phyloP scores from a whole-genome alignment of 108 stramenopile species.

The Nitzschia palea region DNA sequence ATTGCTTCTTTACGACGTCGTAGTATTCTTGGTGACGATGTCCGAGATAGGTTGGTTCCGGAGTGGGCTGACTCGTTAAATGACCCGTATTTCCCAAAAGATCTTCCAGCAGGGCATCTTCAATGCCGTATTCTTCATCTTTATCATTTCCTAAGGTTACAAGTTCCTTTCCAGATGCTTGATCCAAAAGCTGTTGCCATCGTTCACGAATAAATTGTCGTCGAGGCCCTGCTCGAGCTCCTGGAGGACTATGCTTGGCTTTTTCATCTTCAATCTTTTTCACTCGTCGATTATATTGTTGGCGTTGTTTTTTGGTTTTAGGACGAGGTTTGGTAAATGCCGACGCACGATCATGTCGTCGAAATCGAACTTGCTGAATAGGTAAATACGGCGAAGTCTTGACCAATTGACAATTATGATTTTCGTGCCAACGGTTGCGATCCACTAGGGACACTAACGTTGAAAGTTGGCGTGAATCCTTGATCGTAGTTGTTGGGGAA shows the following conservation, averaged over 20 bases:
- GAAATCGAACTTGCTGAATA: slow-evolving; percentile 47
- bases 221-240: slow-evolving; percentile 63
- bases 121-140: slow-evolving; percentile 66
- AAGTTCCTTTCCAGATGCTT: slow-evolving; percentile 27
- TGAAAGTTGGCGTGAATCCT: too few species aligned
- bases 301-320: slow-evolving; percentile 65
- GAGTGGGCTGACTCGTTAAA: slow-evolving; percentile 69
- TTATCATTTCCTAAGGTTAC: slow-evolving; percentile 29
- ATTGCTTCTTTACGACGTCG: slow-evolving; percentile 46
- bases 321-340: slow-evolving; percentile 58
- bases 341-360: slow-evolving; percentile 63
- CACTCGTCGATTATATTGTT: slow-evolving; percentile 55
- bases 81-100: slow-evolving; percentile 72
- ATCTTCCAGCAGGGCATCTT: slow-evolving; percentile 79
- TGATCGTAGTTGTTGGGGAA: too few species aligned
- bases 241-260: slow-evolving; percentile 62
- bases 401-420: not conserved
- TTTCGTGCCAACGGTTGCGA: too few species aligned
- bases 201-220: slow-evolving; percentile 54
- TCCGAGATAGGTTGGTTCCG: slow-evolving; percentile 71
- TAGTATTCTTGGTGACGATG: slow-evolving; percentile 48
- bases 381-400: not conserved
- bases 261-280: slow-evolving; percentile 22
- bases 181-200: slow-evolving; percentile 45
- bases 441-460: too few species aligned